A percentile compares a stretch with the other conserved stretches of the same genome.
Conservation (phyloP, 1,139 yeast species). For the Keqinozyma sinolaborantium region DNA sequence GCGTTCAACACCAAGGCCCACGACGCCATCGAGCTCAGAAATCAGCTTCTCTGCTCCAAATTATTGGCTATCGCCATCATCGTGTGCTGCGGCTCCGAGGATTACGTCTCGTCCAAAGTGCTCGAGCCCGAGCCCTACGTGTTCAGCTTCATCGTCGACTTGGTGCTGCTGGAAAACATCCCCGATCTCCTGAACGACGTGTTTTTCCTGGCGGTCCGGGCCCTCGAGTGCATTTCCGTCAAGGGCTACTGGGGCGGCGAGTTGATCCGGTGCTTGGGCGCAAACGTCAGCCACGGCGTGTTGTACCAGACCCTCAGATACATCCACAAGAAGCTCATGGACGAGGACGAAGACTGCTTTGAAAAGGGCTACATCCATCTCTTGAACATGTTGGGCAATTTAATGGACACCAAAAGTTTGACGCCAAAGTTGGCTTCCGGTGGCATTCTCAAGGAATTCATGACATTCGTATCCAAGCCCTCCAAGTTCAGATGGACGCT, state of each 20-base stretch:
- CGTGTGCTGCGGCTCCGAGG: slow-evolving; percentile 47
- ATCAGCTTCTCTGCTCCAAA: slow-evolving; percentile 59
- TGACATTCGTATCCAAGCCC: slow-evolving; percentile 56
- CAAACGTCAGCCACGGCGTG: slow-evolving; percentile 83
- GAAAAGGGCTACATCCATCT: slow-evolving; percentile 52
- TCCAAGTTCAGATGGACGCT: slow-evolving; percentile 54
- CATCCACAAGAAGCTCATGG: slow-evolving; percentile 47
- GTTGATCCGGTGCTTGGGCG: slow-evolving; percentile 78
- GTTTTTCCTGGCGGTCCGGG: slow-evolving; percentile 58
- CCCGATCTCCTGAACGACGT: slow-evolving; percentile 48
- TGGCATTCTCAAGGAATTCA: slow-evolving; percentile 66
- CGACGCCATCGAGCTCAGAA: slow-evolving; percentile 55
- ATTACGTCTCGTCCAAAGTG: slow-evolving; percentile 59
- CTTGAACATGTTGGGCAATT: slow-evolving; percentile 55
- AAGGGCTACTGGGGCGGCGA: slow-evolving; percentile 76
- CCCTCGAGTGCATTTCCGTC: slow-evolving; percentile 68
- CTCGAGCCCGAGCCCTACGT: slow-evolving; percentile 77
- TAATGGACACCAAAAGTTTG: slow-evolving; percentile 52
- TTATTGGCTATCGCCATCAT: slow-evolving; percentile 61
- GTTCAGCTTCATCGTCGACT: slow-evolving; percentile 65
- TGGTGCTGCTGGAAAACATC: slow-evolving; percentile 57
- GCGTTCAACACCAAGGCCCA: slow-evolving; percentile 60
- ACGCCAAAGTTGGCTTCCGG: slow-evolving; percentile 51
- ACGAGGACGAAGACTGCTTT: slow-evolving; percentile 27
- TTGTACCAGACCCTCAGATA: slow-evolving; percentile 69